These are phyloP conservation scores for Leptodermis oblonga DNA, from an alignment of 257 asterid species.

Conservation along the genomic window DNA sequence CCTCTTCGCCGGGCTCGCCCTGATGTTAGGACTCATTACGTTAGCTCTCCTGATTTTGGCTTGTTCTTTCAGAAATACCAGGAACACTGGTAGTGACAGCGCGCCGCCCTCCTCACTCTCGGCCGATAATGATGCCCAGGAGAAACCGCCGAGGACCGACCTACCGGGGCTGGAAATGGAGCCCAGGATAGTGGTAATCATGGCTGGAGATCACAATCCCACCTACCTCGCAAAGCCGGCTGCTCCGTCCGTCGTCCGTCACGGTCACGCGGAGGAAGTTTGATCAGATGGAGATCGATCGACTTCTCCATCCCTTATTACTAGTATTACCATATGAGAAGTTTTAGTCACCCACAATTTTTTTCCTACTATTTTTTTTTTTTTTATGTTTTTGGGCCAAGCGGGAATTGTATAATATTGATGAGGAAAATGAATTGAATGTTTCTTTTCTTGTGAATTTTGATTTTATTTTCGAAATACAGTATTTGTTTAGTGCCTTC, in stretches of 20 bases:
- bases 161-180: slow-evolving; percentile 35
- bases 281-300: slow-evolving; percentile 5
- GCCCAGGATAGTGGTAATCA: slow-evolving; percentile 45
- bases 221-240: slow-evolving; percentile 32
- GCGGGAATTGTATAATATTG: slow-evolving; percentile 22
- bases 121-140: not conserved
- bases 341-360: not conserved
- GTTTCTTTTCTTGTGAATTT: not conserved
- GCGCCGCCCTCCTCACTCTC: not conserved
- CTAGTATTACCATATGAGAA: not conserved
- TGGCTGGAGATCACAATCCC: slow-evolving; percentile 53
- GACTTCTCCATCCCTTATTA: not conserved
- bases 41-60: slow-evolving; percentile 4
- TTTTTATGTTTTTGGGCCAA: not conserved
- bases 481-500: no score
- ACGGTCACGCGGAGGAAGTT: slow-evolving; percentile 8
- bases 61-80: slow-evolving; percentile 1
- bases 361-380: not conserved
- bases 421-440: not conserved
- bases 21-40: slow-evolving; percentile 7
- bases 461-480: not conserved
- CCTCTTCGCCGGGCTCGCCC: slow-evolving; percentile 29
- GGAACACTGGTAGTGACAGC: no score
- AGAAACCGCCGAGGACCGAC: slow-evolving; percentile 9
- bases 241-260: slow-evolving; percentile 5